Percentiles rank a stretch among this genome's conserved stretches.
Evolutionary conservation across 108 stramenopile genomes (phyloP).

Genomic region (Conticribra weissflogii): DNA sequence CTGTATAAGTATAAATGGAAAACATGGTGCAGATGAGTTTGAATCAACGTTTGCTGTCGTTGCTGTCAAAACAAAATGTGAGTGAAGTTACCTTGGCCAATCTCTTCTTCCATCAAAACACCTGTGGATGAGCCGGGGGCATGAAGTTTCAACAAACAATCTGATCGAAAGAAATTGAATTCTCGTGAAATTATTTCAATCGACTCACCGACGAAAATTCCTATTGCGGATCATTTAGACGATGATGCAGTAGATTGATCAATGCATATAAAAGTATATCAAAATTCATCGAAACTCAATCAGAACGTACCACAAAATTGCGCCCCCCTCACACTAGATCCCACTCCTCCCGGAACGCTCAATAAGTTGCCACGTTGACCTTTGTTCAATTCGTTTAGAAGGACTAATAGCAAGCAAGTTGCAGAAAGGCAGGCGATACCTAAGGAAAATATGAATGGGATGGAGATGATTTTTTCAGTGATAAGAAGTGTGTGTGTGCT

Average conservation of each 20-base stretch:
- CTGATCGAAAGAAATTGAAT: no score
- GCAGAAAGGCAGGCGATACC: slow-evolving; percentile 8
- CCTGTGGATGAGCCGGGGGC: no score
- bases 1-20: no score
- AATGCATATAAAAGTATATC: not conserved
- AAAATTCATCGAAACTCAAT: not conserved
- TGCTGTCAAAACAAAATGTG: no score
- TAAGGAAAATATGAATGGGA: slow-evolving; percentile 7
- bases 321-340: slow-evolving; percentile 1
- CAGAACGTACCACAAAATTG: slow-evolving; percentile 19
- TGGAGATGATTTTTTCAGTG: slow-evolving; percentile 2
- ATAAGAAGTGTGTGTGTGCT: slow-evolving; percentile 13
- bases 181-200: no score
- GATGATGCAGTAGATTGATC: not conserved
- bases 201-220: not conserved
- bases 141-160: not conserved
- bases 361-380: slow-evolving; percentile 7
- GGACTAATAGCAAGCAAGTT: slow-evolving; percentile 5
- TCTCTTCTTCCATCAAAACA: no score
- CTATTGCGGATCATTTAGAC: not conserved
- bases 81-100: not conserved
- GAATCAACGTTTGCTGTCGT: no score
- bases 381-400: not conserved
- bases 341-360: slow-evolving; percentile 6
- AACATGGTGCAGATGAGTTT: not conserved